A percentile compares a stretch with the other conserved stretches of the same genome.
Evolutionary conservation across 345 rosid genomes (phyloP).

Genomic region (Rhodamnia argentea): DNA sequence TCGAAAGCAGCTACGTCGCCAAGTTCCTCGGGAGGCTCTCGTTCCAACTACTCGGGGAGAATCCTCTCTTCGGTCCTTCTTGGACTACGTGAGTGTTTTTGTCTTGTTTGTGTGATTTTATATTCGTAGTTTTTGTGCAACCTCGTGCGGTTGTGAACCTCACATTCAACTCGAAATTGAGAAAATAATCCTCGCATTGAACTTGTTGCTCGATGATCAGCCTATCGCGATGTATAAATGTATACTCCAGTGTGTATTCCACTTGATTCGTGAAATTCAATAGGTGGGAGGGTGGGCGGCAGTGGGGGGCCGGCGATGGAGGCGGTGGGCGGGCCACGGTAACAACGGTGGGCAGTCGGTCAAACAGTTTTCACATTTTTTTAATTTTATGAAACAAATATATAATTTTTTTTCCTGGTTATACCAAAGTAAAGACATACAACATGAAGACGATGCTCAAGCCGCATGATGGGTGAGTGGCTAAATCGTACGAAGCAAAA

Average conservation of each 20-base stretch:
- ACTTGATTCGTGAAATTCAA: too few species aligned
- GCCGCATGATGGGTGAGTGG: slow-evolving; percentile 72
- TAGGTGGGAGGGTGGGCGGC: too few species aligned
- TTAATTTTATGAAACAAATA: too few species aligned
- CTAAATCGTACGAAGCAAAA: neutral
- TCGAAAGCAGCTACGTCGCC: slow-evolving; percentile 50
- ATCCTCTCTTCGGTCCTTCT: slow-evolving; percentile 95
- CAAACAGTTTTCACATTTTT: too few species aligned
- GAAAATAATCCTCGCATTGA: too few species aligned
- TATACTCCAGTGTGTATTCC: too few species aligned
- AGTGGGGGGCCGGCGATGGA: too few species aligned
- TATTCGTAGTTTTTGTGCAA: neutral
- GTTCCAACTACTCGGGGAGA: slow-evolving; percentile 76
- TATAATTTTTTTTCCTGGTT: too few species aligned
- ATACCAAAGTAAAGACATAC: slow-evolving; percentile 49
- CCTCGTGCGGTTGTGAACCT: neutral
- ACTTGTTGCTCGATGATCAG: too few species aligned
- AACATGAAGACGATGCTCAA: slow-evolving; percentile 74
- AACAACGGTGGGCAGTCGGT: too few species aligned
- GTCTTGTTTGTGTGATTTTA: neutral
- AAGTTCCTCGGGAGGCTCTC: slow-evolving; percentile 72
- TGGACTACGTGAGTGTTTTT: slow-evolving; percentile 50
- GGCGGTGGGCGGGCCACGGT: too few species aligned
- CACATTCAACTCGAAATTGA: neutral
- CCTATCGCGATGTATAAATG: too few species aligned